Evolutionary conservation across 2,329 filamentous ascomycete species (phyloP), one percentile per base, ranked within the genome.

Genomic region (Chrysosphaeria jannelii): DNA sequence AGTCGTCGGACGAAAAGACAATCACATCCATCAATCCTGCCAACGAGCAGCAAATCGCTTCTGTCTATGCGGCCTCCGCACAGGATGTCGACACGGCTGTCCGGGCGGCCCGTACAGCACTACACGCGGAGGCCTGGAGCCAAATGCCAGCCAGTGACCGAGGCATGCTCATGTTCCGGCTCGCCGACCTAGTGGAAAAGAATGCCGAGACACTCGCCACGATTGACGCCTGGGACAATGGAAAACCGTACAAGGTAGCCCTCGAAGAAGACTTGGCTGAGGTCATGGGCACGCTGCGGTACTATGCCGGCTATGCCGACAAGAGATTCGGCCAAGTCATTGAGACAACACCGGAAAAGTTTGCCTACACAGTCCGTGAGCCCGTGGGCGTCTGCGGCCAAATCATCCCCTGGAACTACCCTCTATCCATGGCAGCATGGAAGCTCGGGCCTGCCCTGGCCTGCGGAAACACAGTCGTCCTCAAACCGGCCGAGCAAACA

Each of bases 211-310:
- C 30, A 3, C 35, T 51, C 4, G 41, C 54, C 25, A 50, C 48
- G 0, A 38, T 56, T 11, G 47, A 88, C 44, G 72, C 75, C 0
- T 81, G 71, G 71, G 74, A 85, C 37, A 79, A 78, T 34, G 74
- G 69, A 39, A 72, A 75, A 39, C 64, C 69, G 2, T 29, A 29
- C 25, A 7, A 14, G 2, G 27, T 28, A 4, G 27, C 25, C 5
- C 24, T 26, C 12, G 18, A 23, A 21, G 26, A 27, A 14, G 30
- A 31, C 19, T 8, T 30, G 5, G 10, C 14, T 9, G 28, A 28
- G 11, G 21, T 28, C 8, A 34, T 43, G 4, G 35, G 34, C 26
- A 43, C 61, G 9, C 45, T 64, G 20, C 62, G 66, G 32, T 79
- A 81, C 42, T 81, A 79, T 36, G 64, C 57, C 21, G 67, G 67